Evolutionary conservation across 1,139 yeast genomes (phyloP), one percentile per base, ranked within the genome.

Genomic region (Petasospora fabianii): DNA sequence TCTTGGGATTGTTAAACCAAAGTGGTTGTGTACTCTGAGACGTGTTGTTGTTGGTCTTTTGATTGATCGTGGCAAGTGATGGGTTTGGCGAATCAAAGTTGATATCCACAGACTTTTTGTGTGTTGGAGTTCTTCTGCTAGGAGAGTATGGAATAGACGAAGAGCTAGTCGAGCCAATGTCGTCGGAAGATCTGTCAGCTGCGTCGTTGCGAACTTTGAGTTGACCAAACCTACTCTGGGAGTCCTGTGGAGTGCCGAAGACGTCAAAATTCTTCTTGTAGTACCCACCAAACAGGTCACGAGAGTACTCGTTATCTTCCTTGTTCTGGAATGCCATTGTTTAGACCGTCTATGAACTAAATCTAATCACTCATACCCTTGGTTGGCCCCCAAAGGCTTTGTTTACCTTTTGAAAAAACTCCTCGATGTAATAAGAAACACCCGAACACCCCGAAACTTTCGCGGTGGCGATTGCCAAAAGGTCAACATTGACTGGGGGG

Each of bases 1-100:
- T 75, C 46, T 72, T 73, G 15, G 77, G 71, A 46, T 73, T 73
- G 37, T 71, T 73, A 47, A 71, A 69, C 84, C 84, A 78, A 22
- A 62, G 53, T 1, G 79, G 77, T 15, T 58, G 60, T 13, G 48
- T 53, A 18, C 44, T 49, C 16, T 48, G 48, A 22, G 35, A 40
- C 20, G 39, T 46, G 10, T 44, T 41, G 9, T 51, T 43, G 24
- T 47, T 39, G 35, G 55, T 38, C 42, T 44, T 51, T 39, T 50
- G 50, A 34, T 54, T 54, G 28, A 54, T 52, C 10, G 39, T 22
- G 5, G 55, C 52, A 14, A 54, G 20, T 10, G 56, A 44, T 2
- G 47, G 49, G 21, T 49, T 51, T 16, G 47, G 39, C 1, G 47
- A 36, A 20, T 52, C 55, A 14, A 46, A 37, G 13, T 36, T 31